A percentile compares a stretch with the other conserved stretches of the same genome.
These are phyloP conservation scores for Backusella macrospora DNA, from an alignment of 192 early-diverging fungal genomes.

Conservation along the genomic window DNA sequence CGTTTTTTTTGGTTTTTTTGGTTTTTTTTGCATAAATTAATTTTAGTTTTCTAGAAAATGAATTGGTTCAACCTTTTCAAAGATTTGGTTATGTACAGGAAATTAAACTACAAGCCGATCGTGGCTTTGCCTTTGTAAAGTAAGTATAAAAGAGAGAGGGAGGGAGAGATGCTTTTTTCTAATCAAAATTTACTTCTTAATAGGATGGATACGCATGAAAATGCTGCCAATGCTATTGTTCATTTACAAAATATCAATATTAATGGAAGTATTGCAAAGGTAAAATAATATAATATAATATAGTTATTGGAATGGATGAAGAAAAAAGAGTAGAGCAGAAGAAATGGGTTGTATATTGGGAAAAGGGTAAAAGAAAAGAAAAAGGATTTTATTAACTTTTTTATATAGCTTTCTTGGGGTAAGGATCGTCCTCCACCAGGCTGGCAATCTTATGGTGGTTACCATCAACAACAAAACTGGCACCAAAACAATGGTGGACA, in stretches of 20 bases:
- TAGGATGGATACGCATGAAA: constrained; percentile 86
- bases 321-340: background rate
- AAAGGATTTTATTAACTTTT: background rate
- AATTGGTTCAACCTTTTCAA: constrained; percentile 75
- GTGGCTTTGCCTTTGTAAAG: constrained; percentile 92
- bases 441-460: constrained; percentile 33
- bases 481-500: constrained; percentile 29
- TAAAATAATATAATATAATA: constrained; percentile 35
- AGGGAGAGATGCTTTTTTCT: background rate
- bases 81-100: constrained; percentile 78
- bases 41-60: constrained; percentile 53
- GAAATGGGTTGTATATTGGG: background rate
- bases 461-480: constrained; percentile 42
- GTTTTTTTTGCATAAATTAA: constrained; percentile 22
- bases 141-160: constrained; percentile 25
- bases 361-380: background rate
- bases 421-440: constrained; percentile 71
- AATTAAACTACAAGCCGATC: constrained; percentile 84
- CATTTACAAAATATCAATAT: constrained; percentile 72
- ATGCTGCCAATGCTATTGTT: constrained; percentile 87
- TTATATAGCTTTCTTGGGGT: constrained; percentile 79
- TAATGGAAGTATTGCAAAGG: constrained; percentile 78
- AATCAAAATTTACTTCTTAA: background rate
- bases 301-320: background rate
- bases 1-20: background rate